Evolutionary conservation across 495 filamentous ascomycete genomes (phyloP).

Genomic region (Neurospora discreta): DNA sequence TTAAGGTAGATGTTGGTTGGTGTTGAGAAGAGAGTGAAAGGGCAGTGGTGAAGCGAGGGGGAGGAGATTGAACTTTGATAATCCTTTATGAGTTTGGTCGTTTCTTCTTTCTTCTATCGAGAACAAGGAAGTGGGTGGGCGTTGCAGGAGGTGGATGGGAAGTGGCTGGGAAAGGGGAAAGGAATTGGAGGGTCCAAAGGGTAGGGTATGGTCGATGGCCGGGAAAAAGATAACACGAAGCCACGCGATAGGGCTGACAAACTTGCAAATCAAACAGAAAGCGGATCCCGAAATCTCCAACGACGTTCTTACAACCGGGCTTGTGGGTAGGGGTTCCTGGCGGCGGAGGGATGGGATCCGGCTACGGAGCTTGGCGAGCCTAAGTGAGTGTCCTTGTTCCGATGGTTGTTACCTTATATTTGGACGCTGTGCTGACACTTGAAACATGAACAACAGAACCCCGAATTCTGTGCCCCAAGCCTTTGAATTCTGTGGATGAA

Average conservation of each 20-base stretch:
- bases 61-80: conserved; percentile 37
- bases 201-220: neutral
- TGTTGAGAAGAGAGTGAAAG: conserved; percentile 48
- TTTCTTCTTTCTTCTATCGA: no score
- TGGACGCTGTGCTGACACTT: neutral
- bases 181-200: no score
- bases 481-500: conserved; percentile 10
- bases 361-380: conserved; percentile 42
- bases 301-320: conserved; percentile 54
- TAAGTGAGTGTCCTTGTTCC: no score
- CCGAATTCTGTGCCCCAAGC: conserved; percentile 11
- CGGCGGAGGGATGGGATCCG: conserved; percentile 49
- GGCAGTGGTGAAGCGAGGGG: conserved; percentile 28
- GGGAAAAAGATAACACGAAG: neutral
- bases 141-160: no score
- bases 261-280: conserved; percentile 28
- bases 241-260: neutral
- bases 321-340: conserved; percentile 50
- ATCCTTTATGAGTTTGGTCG: no score
- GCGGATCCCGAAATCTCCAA: conserved; percentile 48
- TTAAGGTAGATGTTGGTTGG: no score
- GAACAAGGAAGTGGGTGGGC: no score
- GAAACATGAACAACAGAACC: neutral
- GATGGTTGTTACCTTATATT: neutral
- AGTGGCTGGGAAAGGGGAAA: no score